phyloP scores from a whole-genome alignment of 345 rosid genomes.

The Eucalyptus caleyi region DNA sequence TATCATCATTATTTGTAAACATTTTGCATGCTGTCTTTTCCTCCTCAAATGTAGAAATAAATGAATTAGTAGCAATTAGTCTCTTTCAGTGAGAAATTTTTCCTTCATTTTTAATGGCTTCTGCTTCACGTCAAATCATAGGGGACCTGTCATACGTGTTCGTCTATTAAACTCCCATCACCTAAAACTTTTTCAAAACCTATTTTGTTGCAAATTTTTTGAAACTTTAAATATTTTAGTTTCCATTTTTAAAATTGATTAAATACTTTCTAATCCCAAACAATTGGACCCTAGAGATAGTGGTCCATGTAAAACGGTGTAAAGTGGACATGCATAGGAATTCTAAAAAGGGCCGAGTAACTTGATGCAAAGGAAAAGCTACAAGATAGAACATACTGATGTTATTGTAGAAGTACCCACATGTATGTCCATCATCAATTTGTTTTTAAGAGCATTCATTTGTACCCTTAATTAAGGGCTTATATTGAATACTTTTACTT shows the following conservation, averaged over 20 bases:
- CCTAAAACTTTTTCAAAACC: not conserved
- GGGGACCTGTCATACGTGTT: not conserved
- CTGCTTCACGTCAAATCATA: not conserved
- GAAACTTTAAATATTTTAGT: not conserved
- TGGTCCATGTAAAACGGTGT: not conserved
- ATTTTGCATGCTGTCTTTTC: not conserved
- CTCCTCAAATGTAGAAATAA: not conserved
- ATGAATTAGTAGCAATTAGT: not conserved
- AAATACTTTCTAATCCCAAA: not conserved
- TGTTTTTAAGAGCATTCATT: not conserved
- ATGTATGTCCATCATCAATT: not conserved
- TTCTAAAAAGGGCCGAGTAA: not conserved
- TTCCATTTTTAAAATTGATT: not conserved
- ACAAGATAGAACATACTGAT: not conserved
- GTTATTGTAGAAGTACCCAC: not conserved
- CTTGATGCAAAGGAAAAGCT: not conserved
- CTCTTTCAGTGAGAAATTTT: not conserved
- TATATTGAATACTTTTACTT: not conserved
- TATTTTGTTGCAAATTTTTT: not conserved
- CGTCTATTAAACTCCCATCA: not conserved
- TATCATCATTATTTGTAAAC: not conserved
- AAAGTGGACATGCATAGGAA: not conserved
- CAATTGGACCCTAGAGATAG: not conserved
- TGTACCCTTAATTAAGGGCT: not conserved
- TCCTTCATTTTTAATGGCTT: not conserved